Evolutionary conservation across 208 protist species (phyloP), one percentile per base, ranked within the genome.

Genomic region (Acanthamoeba sp.): DNA sequence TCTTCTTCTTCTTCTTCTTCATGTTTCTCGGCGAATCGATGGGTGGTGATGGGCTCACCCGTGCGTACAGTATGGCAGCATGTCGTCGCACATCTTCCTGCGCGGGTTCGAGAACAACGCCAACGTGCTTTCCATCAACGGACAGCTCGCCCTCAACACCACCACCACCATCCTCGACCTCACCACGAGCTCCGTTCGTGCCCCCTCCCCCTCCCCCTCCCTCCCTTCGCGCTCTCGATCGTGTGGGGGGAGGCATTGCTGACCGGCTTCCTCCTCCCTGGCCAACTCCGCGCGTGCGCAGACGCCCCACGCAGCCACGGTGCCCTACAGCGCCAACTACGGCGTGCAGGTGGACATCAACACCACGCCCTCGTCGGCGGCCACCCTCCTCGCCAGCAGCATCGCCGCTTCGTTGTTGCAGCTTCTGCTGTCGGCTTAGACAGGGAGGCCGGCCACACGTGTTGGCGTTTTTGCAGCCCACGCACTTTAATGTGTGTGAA

Each of bases 91-190:
- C 62, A 71, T 71, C 62, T 71, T 71, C 12, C 10, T 71, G 62
- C 62, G 62, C 22, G 62, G 62, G 29, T 71, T 71, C 18, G 29
- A 34, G 7, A 36, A 71, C 32, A 71, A 71, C 62, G 3, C 62
- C n/a, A 71, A 71, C 27, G 32, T 71, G 24, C 62, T 0, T 24
- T 71, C 62, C 22, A 24, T 71, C 32, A 34, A 10, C 18, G 62
- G n/a, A 10, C 22, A 34, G n/a, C 12, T 36, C 24, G 29, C 62
- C 0, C 24, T 71, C n/a, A 24, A n/a, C 7, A 2, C 12, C 62
- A 71, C 24, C 62, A 71, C 62, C 32, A 71, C 62, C 24, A 71
- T 71, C 62, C 62, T 71, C n/a, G 62, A 71, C 62, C 62, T 71
- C 18, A 71, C n/a, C 27, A n/a, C 62, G 12, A 24, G n/a, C 32